These are phyloP conservation scores for Macadamia integrifolia DNA, from an alignment of 164 flowering plant genomes.

Conservation along the genomic window DNA sequence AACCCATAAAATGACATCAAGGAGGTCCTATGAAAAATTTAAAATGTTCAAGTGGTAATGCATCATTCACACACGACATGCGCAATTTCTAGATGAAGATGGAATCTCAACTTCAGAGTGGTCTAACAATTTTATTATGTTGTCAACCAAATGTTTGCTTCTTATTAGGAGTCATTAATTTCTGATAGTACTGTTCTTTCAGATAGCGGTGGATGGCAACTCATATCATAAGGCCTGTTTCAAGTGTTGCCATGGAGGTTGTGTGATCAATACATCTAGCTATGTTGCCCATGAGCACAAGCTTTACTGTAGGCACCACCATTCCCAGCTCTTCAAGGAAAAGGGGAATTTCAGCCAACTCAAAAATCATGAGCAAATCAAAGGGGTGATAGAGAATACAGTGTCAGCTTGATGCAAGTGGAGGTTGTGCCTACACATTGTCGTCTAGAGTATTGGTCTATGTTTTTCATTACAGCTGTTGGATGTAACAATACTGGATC, in stretches of 20 bases:
- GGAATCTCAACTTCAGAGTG: neutral
- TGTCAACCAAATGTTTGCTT: neutral
- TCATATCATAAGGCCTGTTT: constrained; percentile 81
- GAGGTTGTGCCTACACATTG: neutral
- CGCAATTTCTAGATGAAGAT: neutral
- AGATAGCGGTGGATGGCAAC: constrained; percentile 78
- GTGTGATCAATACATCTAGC: constrained; percentile 79
- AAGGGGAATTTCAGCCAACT: constrained; percentile 84
- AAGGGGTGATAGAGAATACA: constrained; percentile 37
- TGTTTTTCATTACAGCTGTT: constrained; percentile 2
- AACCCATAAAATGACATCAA: too few relatives aligned
- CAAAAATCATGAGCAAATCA: constrained; percentile 39
- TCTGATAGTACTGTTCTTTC: constrained; percentile 14
- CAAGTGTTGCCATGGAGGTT: constrained; percentile 79
- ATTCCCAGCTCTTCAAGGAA: constrained; percentile 69
- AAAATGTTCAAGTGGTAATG: neutral
- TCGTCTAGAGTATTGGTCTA: constrained; percentile 1
- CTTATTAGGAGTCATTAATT: neutral
- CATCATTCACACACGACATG: neutral
- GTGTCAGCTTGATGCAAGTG: constrained; percentile 14
- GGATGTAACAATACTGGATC: constrained; percentile 1
- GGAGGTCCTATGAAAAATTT: too few relatives aligned
- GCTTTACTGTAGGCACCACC: constrained; percentile 83
- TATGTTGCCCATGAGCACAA: constrained; percentile 77
- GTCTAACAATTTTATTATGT: neutral